These are phyloP conservation scores for Linum lewisii DNA, from an alignment of 345 rosid genomes.

Conservation along the genomic window DNA sequence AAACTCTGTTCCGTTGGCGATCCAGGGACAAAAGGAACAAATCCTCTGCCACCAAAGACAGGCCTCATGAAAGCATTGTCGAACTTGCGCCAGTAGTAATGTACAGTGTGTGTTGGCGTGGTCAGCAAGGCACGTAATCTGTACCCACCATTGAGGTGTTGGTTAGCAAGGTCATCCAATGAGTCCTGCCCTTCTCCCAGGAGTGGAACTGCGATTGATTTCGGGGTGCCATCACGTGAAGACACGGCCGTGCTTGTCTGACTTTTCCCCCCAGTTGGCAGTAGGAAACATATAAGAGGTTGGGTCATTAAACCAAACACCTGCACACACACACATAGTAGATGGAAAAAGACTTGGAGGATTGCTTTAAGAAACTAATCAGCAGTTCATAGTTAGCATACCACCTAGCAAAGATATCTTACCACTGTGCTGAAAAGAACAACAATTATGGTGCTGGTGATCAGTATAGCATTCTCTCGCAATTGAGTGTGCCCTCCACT, in stretches of 20 bases:
- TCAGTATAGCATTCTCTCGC: constrained; percentile 33
- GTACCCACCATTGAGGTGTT: constrained; percentile 33
- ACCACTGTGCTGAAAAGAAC: constrained; percentile 65
- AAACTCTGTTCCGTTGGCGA: constrained; percentile 26
- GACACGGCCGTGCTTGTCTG: constrained; percentile 23
- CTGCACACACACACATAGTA: constrained; percentile 25
- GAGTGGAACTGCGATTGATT: constrained; percentile 47
- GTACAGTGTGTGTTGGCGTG: constrained; percentile 44
- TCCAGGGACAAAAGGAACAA: constrained; percentile 42
- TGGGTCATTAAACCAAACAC: constrained; percentile 85
- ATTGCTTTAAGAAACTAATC: neutral
- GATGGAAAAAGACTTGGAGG: too few relatives aligned
- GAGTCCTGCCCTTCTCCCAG: constrained; percentile 61
- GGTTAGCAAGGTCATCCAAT: constrained; percentile 30
- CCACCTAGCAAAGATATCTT: constrained; percentile 9
- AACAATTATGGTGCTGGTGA: constrained; percentile 50
- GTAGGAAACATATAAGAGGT: constrained; percentile 63
- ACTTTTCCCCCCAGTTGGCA: constrained; percentile 43
- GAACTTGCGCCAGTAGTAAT: constrained; percentile 56
- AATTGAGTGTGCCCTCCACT: neutral
- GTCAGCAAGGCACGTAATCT: constrained; percentile 67
- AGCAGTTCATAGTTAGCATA: neutral
- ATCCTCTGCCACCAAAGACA: constrained; percentile 62
- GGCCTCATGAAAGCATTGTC: constrained; percentile 66
- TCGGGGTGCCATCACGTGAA: constrained; percentile 47